These are phyloP conservation scores for Cyclotella distinguenda DNA, from an alignment of 108 stramenopile species.

Conservation along the genomic window DNA sequence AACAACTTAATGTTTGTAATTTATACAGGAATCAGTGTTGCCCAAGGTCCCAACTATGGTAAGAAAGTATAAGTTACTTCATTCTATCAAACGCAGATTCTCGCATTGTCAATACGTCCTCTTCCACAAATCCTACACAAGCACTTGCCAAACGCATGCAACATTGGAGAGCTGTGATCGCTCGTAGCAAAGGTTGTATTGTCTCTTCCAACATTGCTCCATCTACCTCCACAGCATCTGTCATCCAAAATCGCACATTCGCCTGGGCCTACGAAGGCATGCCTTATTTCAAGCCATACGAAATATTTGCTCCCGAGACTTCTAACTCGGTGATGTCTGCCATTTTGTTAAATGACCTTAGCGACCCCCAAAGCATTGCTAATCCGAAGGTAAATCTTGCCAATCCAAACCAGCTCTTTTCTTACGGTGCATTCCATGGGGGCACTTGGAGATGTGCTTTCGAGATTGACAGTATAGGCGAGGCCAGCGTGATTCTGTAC, in stretches of 20 bases:
- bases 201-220: conserved; percentile 97
- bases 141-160: conserved; percentile 97
- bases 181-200: conserved; percentile 83
- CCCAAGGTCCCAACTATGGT: conserved; percentile 96
- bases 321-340: conserved; percentile 97
- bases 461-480: conserved; percentile 93
- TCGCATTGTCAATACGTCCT: too few species aligned
- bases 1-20: background rate
- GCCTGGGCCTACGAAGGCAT: conserved; percentile 99
- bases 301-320: conserved; percentile 96
- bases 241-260: conserved; percentile 92
- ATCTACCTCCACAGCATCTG: conserved; percentile 93
- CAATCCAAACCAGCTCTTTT: conserved; percentile 95
- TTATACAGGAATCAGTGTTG: conserved; percentile 86
- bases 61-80: too few species aligned
- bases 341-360: conserved; percentile 90
- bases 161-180: conserved; percentile 96
- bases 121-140: conserved; percentile 8
- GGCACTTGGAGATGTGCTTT: conserved; percentile 96
- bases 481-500: conserved; percentile 91
- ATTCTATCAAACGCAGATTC: too few species aligned
- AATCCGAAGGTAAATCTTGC: conserved; percentile 75
- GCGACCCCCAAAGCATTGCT: conserved; percentile 67
- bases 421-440: conserved; percentile 93
- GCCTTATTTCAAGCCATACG: conserved; percentile 94